Conservation (phyloP, 2,329 filamentous ascomycete genomes). For the Phialemoniopsis sp. region DNA sequence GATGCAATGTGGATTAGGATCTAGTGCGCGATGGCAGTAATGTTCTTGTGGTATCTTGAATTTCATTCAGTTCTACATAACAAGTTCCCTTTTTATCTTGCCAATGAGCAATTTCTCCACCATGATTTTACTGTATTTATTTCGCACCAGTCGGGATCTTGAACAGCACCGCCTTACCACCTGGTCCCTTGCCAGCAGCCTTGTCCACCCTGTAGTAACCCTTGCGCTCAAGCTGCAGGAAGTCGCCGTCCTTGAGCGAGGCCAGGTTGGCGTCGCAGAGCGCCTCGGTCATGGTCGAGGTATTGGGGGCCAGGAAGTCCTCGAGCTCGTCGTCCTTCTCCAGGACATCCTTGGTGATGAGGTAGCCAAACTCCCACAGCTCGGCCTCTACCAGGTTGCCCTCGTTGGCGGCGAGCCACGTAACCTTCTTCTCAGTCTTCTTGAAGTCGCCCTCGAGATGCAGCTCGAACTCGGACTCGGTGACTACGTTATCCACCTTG, state of each 20-base stretch:
- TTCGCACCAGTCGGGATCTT: too few species aligned
- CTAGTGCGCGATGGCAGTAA: too few species aligned
- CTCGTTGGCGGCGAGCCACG: slow-evolving; percentile 76
- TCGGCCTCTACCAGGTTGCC: slow-evolving; percentile 78
- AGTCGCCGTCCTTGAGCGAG: slow-evolving; percentile 77
- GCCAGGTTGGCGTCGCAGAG: slow-evolving; percentile 78
- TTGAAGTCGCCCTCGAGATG: slow-evolving; percentile 92
- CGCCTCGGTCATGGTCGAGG: slow-evolving; percentile 69
- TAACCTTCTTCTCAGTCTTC: slow-evolving; percentile 94
- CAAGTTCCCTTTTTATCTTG: too few species aligned
- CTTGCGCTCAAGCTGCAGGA: slow-evolving; percentile 92
- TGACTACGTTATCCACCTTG: slow-evolving; percentile 42
- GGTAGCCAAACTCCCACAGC: slow-evolving; percentile 90
- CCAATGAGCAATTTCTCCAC: too few species aligned
- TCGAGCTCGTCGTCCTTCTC: slow-evolving; percentile 84
- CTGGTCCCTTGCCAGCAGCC: slow-evolving; percentile 14
- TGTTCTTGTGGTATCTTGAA: too few species aligned
- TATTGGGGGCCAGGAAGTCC: slow-evolving; percentile 74
- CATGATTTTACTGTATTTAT: too few species aligned
- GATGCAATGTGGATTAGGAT: too few species aligned
- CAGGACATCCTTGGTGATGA: slow-evolving; percentile 92
- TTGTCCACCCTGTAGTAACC: slow-evolving; percentile 88
- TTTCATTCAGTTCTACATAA: too few species aligned
- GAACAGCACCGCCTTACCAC: too few species aligned
- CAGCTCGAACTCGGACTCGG: slow-evolving; percentile 49